Evolutionary conservation across 257 asterid species (phyloP).

Genomic region (Salvia hispanica): DNA sequence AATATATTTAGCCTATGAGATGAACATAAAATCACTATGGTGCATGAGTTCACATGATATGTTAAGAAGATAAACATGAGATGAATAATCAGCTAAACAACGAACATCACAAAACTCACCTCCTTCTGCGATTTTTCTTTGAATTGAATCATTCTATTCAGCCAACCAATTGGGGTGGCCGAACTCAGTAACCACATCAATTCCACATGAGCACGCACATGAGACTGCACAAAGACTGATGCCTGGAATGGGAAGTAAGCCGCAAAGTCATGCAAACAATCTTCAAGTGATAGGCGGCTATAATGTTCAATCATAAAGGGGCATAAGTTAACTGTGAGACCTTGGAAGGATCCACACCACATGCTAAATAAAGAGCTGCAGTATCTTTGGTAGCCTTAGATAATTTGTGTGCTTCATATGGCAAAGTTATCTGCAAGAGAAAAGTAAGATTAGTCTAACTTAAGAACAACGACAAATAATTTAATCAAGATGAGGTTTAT

Average conservation of each 20-base stretch:
- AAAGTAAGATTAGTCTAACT: constrained; percentile 10
- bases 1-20: background rate
- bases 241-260: constrained; percentile 59
- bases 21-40: background rate
- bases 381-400: constrained; percentile 87
- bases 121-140: constrained; percentile 91
- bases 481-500: constrained; percentile 14
- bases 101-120: constrained; percentile 52
- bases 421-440: constrained; percentile 77
- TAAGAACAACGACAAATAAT: constrained; percentile 7
- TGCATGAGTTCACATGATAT: background rate
- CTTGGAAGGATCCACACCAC: constrained; percentile 92
- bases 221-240: constrained; percentile 98
- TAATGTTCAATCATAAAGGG: constrained; percentile 19
- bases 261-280: constrained; percentile 24
- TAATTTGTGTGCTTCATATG: constrained; percentile 72
- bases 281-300: constrained; percentile 3
- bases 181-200: constrained; percentile 96
- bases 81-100: constrained; percentile 15
- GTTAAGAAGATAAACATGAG: background rate
- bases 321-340: constrained; percentile 40
- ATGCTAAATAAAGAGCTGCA: constrained; percentile 95
- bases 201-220: constrained; percentile 92
- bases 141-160: constrained; percentile 92
- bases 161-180: constrained; percentile 94